phyloP scores from a whole-genome alignment of 2,329 filamentous ascomycete genomes.

The Trichoderma sp. region DNA sequence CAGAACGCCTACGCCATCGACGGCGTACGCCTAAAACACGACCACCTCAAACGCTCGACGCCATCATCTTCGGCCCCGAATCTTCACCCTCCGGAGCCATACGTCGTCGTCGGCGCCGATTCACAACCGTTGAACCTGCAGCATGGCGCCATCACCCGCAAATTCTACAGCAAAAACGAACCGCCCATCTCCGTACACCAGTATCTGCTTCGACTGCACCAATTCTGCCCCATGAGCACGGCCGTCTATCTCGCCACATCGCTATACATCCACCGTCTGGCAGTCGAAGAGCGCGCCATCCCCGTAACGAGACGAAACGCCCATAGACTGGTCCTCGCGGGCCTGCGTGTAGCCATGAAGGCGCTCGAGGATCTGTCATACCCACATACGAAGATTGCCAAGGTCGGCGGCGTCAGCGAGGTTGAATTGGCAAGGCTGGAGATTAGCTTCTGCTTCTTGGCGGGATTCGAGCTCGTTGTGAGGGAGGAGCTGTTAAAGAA shows the following conservation, averaged over 20 bases:
- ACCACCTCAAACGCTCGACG: conserved; percentile 34
- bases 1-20: conserved; percentile 47
- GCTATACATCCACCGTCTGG: conserved; percentile 82
- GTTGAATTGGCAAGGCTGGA: conserved; percentile 81
- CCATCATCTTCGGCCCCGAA: conserved; percentile 31
- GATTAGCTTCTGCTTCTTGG: conserved; percentile 84
- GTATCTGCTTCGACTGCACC: conserved; percentile 84
- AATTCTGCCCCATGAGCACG: conserved; percentile 90
- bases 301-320: conserved; percentile 82
- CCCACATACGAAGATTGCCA: conserved; percentile 79
- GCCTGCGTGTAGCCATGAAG: conserved; percentile 88
- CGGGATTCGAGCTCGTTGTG: conserved; percentile 78
- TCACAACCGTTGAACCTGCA: conserved; percentile 76
- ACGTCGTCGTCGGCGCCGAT: conserved; percentile 68
- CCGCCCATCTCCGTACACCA: conserved; percentile 82
- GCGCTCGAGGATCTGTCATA: conserved; percentile 91
- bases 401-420: conserved; percentile 85
- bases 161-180: conserved; percentile 88
- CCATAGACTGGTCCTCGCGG: conserved; percentile 83
- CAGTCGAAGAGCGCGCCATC: conserved; percentile 75
- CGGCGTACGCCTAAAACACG: conserved; percentile 56
- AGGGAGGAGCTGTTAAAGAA: conserved; percentile 39
- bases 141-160: conserved; percentile 82
- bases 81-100: conserved; percentile 47
- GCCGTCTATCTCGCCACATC: conserved; percentile 91